Evolutionary conservation across 768 basidiomycete species (phyloP), one percentile per base, ranked within the genome.

Genomic region (Trametes punicea): DNA sequence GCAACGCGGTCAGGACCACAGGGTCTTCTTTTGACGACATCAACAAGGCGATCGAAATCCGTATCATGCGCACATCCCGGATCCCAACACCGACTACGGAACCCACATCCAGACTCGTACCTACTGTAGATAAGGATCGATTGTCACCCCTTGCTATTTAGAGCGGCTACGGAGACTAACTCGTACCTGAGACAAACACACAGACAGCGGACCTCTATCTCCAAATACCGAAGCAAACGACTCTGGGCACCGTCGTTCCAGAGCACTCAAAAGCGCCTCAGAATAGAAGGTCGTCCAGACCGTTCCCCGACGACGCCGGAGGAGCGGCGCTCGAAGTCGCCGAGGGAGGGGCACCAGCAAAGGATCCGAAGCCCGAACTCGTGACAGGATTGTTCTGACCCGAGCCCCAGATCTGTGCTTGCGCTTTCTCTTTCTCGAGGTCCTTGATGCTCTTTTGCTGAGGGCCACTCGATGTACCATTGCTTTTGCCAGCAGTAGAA

Each of bases 361-460:
- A 69, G 10, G 70, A 61, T 2, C 68, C 69, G 30, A 70, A 69
- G 8, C 58, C 65, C 5, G 64, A 64, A 41, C 66, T 64, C 52
- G 54, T 46, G n/a, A 62, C 57, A 3, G 67, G 61, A 46, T 62
- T 64, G 31, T 44, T 36, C 59, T 62, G 63, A 38, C 62, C 62
- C 2, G 65, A 55, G 4, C 88, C 90, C 94, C 94, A 97, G 30
- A 97, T 80, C 9, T 82, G 82, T 20, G 86, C 84, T 67, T 80
- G 81, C 2, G 85, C 80, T 75, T 94, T 93, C 75, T 96, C 93
- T 73, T 83, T 85, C 73, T 92, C 89, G 61, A 97, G 68, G 65
- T 93, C 93, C 71, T 88, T 88, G 66, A 96, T 95, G 40, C 87
- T 89, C 77, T 93, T 34, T 76, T 76, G 36, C 67, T 56, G 64